Evolutionary conservation across 225 moss, liverwort and hornwort genomes (phyloP).

Genomic region (Pseudisothecium myosuroides): DNA sequence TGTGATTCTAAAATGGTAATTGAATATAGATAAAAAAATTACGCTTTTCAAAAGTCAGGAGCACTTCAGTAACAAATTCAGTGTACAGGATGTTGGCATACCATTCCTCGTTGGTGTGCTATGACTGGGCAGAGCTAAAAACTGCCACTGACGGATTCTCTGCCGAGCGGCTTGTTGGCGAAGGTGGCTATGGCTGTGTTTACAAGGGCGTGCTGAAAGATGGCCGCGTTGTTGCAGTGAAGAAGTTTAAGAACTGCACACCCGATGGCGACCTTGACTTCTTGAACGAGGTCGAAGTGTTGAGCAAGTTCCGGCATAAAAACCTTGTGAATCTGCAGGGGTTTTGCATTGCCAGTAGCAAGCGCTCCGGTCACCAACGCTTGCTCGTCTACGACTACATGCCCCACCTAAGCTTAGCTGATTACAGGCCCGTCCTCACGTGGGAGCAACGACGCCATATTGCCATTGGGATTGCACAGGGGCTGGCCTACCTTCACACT

Average conservation of each 20-base stretch:
- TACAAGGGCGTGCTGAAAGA: conserved; percentile 16
- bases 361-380: conserved; percentile 5
- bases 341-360: conserved; percentile 6
- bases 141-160: conserved; percentile 7
- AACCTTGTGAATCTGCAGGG: conserved; percentile 16
- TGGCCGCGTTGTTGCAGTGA: conserved; percentile 8
- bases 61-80: neutral
- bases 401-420: conserved; percentile 5
- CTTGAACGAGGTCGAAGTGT: conserved; percentile 11
- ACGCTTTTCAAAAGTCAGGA: neutral
- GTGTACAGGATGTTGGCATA: neutral
- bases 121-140: conserved; percentile 3
- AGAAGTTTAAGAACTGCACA: conserved; percentile 18
- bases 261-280: conserved; percentile 16
- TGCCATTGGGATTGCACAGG: conserved; percentile 58
- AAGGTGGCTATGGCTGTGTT: conserved; percentile 12
- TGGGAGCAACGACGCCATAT: conserved; percentile 64
- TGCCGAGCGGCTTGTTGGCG: neutral
- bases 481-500: conserved; percentile 61
- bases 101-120: conserved; percentile 11
- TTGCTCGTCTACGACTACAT: conserved; percentile 15
- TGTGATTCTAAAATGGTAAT: neutral
- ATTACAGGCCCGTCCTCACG: conserved; percentile 13
- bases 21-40: neutral
- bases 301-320: conserved; percentile 14